Base-by-base conservation (phyloP, 495 filamentous ascomycete species). In the Podospora conica region DNA sequence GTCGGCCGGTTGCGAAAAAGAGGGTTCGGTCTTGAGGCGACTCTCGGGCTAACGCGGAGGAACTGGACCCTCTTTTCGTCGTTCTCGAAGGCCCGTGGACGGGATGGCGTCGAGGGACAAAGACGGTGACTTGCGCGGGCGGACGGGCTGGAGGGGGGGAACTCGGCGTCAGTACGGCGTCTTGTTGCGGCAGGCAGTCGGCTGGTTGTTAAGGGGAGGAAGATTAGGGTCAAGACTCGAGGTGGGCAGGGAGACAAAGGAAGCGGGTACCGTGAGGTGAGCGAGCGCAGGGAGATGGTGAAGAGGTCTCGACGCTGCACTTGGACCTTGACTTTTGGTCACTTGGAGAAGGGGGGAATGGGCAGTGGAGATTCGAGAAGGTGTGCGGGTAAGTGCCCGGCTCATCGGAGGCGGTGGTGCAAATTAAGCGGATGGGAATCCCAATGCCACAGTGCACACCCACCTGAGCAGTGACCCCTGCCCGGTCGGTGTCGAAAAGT, bases 331-430 rank as follows among this genome's bases (percentile, higher is more conserved):
- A 48, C 40, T 48, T 31, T n/a, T 15, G n/a, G 15, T 48, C 15
- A 48, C 25, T 62, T 64, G 15, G 63, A 61, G 67, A 67, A 67
- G 53, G 59, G 59, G 65, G 58, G 61, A 64, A 61, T 58, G 65
- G 58, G 67, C 58, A 67, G 64, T 29, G 15, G 56, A 57, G n/a
- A n/a, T n/a, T n/a, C n/a, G n/a, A n/a, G 40, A 55, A 58, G 40
- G 40, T 48, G 68, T 68, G 66, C 69, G 70, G 69, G 61, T 70
- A 68, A 71, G 71, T 71, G 71, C 60, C 71, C 74, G 74, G 74
- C 73, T 70, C 71, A 68, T 73, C 68, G 68, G 66, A 69, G 73
- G 62, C 71, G 53, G 53, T 70, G 63, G 72, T 69, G 70, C 61
- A 75, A 65, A 64, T 67, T 64, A 68, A 68, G 65, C 69, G 69